A percentile compares a stretch with the other conserved stretches of the same genome.
Evolutionary conservation across 306 rosid species (phyloP).

Genomic region (Glycine tomentella): DNA sequence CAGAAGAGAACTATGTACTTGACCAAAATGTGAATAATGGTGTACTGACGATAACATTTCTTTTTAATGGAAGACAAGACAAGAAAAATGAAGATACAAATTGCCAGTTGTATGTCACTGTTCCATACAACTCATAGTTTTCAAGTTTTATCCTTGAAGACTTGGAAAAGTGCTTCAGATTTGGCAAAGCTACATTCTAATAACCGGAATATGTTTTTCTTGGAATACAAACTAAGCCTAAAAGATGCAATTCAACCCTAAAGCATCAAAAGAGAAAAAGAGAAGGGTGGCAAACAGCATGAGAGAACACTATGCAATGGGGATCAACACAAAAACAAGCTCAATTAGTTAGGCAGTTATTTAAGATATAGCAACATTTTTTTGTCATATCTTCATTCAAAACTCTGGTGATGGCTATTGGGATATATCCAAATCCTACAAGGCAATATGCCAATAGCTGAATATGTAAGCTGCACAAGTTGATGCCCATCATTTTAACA

Average conservation of each 20-base stretch:
- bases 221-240: not conserved
- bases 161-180: not conserved
- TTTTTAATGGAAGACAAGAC: too few relatives aligned
- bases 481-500: not conserved
- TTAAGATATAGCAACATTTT: not conserved
- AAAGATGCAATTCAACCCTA: conserved; percentile 29
- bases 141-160: not conserved
- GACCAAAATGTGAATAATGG: too few relatives aligned
- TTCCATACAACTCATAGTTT: not conserved
- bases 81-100: not conserved
- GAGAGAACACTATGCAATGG: not conserved
- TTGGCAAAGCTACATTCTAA: not conserved
- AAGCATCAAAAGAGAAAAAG: conserved; percentile 3
- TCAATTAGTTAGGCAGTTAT: not conserved
- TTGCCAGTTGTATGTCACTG: not conserved
- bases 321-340: not conserved
- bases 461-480: conserved; percentile 18
- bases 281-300: not conserved
- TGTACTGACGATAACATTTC: too few relatives aligned
- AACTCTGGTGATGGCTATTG: not conserved
- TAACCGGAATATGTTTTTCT: not conserved
- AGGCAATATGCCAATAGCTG: not conserved
- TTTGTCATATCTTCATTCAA: not conserved
- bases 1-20: too few relatives aligned
- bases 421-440: conserved; percentile 17